Evolutionary conservation across 2,329 filamentous ascomycete genomes (phyloP).

Genomic region (Amesomyces nigricolor): DNA sequence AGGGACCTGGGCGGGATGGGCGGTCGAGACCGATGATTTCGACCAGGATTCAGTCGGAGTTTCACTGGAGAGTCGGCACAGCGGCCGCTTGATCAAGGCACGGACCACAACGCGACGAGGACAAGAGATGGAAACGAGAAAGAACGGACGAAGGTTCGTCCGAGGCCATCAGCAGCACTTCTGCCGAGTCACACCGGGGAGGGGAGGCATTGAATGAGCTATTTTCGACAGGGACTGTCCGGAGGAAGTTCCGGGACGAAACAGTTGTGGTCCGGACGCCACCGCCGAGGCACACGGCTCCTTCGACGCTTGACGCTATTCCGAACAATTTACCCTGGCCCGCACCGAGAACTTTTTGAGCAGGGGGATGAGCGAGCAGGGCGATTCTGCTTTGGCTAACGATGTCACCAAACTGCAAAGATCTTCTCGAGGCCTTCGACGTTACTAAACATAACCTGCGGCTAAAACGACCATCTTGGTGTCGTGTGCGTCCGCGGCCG

Average conservation of each 20-base stretch:
- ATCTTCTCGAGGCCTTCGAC: slow-evolving; percentile 11
- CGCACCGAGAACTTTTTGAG: not conserved
- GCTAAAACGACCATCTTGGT: slow-evolving; percentile 10
- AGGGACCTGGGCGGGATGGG: not conserved
- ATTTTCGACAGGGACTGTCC: not conserved
- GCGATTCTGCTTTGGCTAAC: not conserved
- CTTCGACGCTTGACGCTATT: not conserved
- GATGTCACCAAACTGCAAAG: slow-evolving; percentile 18
- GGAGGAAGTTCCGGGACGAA: not conserved
- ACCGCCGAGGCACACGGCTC: not conserved
- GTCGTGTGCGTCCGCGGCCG: not conserved
- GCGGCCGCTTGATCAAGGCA: not conserved
- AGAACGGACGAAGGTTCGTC: slow-evolving; percentile 1
- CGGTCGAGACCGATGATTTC: not conserved
- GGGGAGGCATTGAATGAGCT: not conserved
- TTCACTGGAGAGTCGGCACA: not conserved
- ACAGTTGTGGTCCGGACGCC: too few relatives aligned
- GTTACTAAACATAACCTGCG: slow-evolving; percentile 25
- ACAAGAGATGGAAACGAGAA: not conserved
- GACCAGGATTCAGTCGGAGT: not conserved
- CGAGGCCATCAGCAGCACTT: not conserved
- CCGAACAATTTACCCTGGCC: not conserved
- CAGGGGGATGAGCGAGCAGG: not conserved
- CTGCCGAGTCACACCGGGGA: not conserved
- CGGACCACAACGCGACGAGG: too few relatives aligned